A percentile compares a stretch with the other conserved stretches of the same genome.
These are phyloP conservation scores for Xerocomus amazonicus DNA, from an alignment of 1,284 basidiomycete species.

Conservation along the genomic window DNA sequence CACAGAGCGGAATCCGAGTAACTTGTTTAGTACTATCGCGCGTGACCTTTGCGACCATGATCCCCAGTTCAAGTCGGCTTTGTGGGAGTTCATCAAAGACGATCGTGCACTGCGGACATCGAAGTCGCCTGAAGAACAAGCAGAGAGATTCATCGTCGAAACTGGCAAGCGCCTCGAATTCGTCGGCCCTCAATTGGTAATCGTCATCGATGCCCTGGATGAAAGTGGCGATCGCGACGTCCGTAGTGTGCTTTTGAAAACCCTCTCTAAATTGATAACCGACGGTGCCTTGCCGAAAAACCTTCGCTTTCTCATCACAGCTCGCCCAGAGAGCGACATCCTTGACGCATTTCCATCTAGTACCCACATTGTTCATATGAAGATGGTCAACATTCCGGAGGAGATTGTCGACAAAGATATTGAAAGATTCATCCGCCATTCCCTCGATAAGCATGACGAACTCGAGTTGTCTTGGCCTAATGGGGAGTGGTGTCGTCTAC, in stretches of 20 bases:
- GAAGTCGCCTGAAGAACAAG: neutral
- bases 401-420: neutral
- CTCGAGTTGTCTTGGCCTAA: neutral
- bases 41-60: neutral
- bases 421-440: neutral
- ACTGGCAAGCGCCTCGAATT: neutral
- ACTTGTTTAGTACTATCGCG: neutral
- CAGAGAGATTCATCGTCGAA: neutral
- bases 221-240: neutral
- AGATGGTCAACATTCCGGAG: neutral
- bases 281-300: neutral
- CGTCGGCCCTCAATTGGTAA: neutral
- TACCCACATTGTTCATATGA: neutral
- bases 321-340: neutral
- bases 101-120: neutral
- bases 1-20: neutral
- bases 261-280: neutral
- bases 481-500: neutral
- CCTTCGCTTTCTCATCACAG: neutral
- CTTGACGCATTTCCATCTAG: neutral
- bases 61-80: neutral
- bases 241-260: neutral
- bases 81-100: neutral
- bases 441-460: neutral
- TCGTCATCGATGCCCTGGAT: neutral